Percentiles rank a stretch among this genome's conserved stretches.
Evolutionary conservation across 441 rosid genomes (phyloP).

Genomic region (Pelargonium fulgidum): DNA sequence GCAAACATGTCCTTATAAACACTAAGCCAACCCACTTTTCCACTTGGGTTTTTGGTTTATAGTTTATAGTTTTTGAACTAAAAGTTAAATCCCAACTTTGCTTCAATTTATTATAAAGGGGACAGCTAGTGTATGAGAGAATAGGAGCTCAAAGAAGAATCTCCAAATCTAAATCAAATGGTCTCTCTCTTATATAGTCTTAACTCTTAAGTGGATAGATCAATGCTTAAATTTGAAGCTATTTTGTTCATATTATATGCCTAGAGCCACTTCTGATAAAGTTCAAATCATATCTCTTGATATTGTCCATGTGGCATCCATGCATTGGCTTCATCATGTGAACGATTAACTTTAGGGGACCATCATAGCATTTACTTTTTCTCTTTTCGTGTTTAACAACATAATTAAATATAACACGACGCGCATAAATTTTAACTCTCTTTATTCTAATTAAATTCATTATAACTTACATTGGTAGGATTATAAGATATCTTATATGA

Average conservation of each 20-base stretch:
- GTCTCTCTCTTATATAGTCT: neutral
- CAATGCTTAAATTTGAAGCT: constrained; percentile 6
- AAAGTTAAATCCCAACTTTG: constrained; percentile 8
- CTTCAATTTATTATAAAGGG: neutral
- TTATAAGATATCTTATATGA: too few relatives aligned
- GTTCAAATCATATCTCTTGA: constrained; percentile 1
- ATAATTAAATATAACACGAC: too few relatives aligned
- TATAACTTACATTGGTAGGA: too few relatives aligned
- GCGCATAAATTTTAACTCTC: too few relatives aligned
- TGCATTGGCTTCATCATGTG: neutral
- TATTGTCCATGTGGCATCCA: constrained; percentile 1
- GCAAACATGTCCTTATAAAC: constrained; percentile 5
- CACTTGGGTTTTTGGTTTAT: constrained; percentile 5
- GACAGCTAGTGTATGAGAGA: constrained; percentile 8
- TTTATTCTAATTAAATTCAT: too few relatives aligned
- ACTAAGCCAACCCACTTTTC: constrained; percentile 6
- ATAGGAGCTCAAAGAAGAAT: constrained; percentile 27
- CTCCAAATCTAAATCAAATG: constrained; percentile 29
- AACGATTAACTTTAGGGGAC: neutral
- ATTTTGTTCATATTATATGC: constrained; percentile 1
- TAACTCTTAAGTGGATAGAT: neutral
- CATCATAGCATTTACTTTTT: neutral
- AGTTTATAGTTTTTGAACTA: neutral
- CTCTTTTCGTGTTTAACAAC: neutral
- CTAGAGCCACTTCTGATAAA: too few relatives aligned